phyloP scores from a whole-genome alignment of 2,329 filamentous ascomycete species.

The Ophiostoma australiae region DNA sequence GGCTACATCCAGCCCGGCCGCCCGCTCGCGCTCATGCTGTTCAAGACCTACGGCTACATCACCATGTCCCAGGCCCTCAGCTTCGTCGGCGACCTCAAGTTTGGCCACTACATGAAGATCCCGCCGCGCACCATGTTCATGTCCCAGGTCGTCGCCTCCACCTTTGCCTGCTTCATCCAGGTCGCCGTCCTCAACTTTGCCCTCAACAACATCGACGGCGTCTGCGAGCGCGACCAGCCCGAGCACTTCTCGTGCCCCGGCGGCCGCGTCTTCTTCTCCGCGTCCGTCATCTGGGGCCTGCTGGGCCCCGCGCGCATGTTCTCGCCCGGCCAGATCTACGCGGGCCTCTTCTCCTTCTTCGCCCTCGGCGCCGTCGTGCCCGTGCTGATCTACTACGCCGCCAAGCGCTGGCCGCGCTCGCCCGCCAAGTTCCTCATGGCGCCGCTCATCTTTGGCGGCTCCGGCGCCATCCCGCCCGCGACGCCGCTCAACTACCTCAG shows the following conservation, averaged over 20 bases:
- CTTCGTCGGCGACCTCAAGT: constrained; percentile 61
- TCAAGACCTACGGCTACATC: constrained; percentile 69
- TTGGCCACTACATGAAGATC: constrained; percentile 64
- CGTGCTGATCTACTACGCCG: constrained; percentile 47
- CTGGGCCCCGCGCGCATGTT: constrained; percentile 61
- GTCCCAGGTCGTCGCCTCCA: constrained; percentile 60
- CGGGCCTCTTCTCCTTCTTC: constrained; percentile 57
- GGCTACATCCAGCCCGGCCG: constrained; percentile 68
- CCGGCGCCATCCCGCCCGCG: constrained; percentile 56
- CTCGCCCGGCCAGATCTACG: constrained; percentile 58
- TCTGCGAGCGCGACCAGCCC: constrained; percentile 55
- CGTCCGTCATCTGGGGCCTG: constrained; percentile 64
- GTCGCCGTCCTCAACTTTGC: constrained; percentile 60
- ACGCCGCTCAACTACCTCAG: constrained; percentile 68
- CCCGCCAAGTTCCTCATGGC: constrained; percentile 52
- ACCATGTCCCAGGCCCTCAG: constrained; percentile 62
- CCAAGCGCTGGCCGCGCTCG: constrained; percentile 49
- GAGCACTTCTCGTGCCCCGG: constrained; percentile 61
- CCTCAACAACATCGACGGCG: constrained; percentile 54
- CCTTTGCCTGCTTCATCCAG: constrained; percentile 62
- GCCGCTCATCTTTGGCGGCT: constrained; percentile 59
- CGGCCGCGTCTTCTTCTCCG: constrained; percentile 61
- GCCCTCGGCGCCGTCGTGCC: constrained; percentile 50
- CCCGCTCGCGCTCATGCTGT: constrained; percentile 71
- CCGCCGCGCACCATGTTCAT: constrained; percentile 64